phyloP scores from a whole-genome alignment of 208 protist species.

The Crithidia sp. region DNA sequence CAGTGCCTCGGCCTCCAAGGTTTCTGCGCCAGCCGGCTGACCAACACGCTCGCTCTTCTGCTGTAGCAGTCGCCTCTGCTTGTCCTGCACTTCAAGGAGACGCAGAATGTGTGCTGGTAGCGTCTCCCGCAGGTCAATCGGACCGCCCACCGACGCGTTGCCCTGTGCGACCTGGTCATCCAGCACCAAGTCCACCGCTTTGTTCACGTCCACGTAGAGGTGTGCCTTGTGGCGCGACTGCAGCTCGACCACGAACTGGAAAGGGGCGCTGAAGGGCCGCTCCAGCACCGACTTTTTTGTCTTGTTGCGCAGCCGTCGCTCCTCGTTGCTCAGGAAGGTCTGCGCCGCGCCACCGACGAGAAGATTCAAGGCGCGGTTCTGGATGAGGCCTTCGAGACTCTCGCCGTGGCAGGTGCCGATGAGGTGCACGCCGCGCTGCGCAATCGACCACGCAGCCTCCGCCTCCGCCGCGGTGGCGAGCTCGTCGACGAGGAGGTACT shows the following conservation, averaged over 20 bases:
- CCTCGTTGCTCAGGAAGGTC: conserved; percentile 91
- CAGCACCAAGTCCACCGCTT: conserved; percentile 82
- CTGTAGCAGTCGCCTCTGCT: conserved; percentile 2
- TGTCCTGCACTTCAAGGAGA: conserved; percentile 30
- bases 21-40: not conserved
- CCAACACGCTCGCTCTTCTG: not conserved
- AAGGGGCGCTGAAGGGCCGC: conserved; percentile 72
- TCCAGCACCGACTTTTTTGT: conserved; percentile 89
- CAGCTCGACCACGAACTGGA: conserved; percentile 86
- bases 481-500: conserved; percentile 95
- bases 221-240: conserved; percentile 50
- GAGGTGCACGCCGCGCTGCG: conserved; percentile 86
- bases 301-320: conserved; percentile 75
- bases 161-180: conserved; percentile 64
- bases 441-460: conserved; percentile 84
- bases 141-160: conserved; percentile 52
- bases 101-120: conserved; percentile 43
- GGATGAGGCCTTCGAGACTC: conserved; percentile 68
- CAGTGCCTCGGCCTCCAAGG: conserved; percentile 2
- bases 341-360: conserved; percentile 90
- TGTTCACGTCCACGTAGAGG: conserved; percentile 85
- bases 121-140: conserved; percentile 37
- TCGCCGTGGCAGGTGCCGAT: conserved; percentile 93
- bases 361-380: conserved; percentile 87
- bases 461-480: conserved; percentile 79